A percentile compares a stretch with the other conserved stretches of the same genome.
phyloP scores from a whole-genome alignment of 495 filamentous ascomycete species.

The Aspergillus ellipticus region DNA sequence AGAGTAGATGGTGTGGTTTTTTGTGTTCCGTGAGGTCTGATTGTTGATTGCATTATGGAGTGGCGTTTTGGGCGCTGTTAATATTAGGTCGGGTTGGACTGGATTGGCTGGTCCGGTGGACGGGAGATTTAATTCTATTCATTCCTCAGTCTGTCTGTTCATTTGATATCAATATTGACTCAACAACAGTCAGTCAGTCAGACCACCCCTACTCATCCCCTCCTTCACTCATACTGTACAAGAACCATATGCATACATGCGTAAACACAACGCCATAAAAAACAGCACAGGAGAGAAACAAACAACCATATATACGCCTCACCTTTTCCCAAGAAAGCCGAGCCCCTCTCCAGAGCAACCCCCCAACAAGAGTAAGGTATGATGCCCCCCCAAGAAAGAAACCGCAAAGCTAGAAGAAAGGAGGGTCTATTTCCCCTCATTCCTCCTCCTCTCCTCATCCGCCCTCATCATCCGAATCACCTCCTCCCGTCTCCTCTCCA shows the following conservation, averaged over 20 bases:
- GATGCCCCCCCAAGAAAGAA: neutral
- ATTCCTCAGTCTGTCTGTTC: neutral
- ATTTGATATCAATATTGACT: neutral
- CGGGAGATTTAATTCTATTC: neutral
- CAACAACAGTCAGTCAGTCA: neutral
- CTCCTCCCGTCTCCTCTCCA: constrained; percentile 44
- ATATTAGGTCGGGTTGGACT: neutral
- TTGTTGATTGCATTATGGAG: neutral
- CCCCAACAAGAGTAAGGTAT: neutral
- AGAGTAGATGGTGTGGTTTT: neutral
- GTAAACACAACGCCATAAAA: constrained; percentile 2
- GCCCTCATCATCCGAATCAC: constrained; percentile 53
- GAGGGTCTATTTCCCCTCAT: constrained; percentile 25
- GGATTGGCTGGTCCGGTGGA: neutral
- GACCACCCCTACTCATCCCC: neutral
- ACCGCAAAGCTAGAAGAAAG: neutral
- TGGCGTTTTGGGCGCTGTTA: neutral
- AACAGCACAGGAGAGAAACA: neutral
- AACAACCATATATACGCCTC: constrained; percentile 3
- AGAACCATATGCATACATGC: neutral
- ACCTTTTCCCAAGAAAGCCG: neutral
- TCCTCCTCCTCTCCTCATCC: constrained; percentile 41
- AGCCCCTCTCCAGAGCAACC: neutral
- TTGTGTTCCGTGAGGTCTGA: neutral
- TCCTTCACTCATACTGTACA: constrained; percentile 1